Evolutionary conservation across 257 asterid species (phyloP).

Genomic region (Capsicum pubescens): DNA sequence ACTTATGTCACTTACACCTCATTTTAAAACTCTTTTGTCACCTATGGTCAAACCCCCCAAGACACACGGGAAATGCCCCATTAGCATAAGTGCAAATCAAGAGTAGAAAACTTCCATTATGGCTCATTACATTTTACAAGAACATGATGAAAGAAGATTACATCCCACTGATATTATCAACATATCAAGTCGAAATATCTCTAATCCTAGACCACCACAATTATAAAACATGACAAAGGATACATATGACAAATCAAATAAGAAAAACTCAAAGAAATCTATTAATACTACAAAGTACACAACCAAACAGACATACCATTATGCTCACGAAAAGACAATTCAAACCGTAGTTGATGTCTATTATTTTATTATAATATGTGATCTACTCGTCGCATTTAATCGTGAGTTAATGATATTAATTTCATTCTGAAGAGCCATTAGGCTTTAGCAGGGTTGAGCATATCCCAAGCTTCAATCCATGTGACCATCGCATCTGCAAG

Average conservation of each 20-base stretch:
- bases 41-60: too few relatives aligned
- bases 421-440: slow-evolving; percentile 1
- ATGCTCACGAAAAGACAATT: neutral
- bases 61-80: neutral
- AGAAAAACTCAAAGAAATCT: neutral
- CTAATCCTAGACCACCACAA: slow-evolving; percentile 18
- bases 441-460: slow-evolving; percentile 56
- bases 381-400: neutral
- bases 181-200: neutral
- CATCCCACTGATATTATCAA: slow-evolving; percentile 27
- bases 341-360: neutral
- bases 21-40: too few relatives aligned
- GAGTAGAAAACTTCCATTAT: slow-evolving; percentile 16
- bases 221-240: neutral
- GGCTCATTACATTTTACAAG: neutral
- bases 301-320: neutral
- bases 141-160: neutral
- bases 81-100: neutral
- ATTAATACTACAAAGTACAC: neutral
- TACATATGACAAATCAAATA: neutral
- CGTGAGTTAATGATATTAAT: neutral
- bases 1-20: too few relatives aligned
- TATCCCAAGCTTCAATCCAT: slow-evolving; percentile 95
- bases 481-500: slow-evolving; percentile 88
- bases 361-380: slow-evolving; percentile 9